Evolutionary conservation across 768 basidiomycete species (phyloP).

Genomic region (Leccinum ochraceum): DNA sequence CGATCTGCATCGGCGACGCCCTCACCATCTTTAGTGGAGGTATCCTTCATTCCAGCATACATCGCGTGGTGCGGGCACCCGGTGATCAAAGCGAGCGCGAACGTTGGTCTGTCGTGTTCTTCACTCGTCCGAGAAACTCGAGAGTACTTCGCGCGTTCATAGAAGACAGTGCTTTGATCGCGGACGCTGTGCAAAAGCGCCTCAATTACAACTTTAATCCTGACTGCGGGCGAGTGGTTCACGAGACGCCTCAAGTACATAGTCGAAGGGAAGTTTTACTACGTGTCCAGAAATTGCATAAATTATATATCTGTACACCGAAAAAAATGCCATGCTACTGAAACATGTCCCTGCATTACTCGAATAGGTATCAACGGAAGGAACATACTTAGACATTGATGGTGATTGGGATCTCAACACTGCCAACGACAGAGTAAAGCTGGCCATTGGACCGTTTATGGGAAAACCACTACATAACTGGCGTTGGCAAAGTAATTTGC

Average conservation of each 20-base stretch:
- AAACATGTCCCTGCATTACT: too few species aligned
- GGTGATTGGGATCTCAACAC: conserved; percentile 24
- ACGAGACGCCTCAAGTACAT: too few species aligned
- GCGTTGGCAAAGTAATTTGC: conserved; percentile 20
- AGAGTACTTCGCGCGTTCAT: too few species aligned
- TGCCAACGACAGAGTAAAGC: background rate
- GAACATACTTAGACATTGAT: conserved; percentile 15
- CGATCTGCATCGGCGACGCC: background rate
- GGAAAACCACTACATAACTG: conserved; percentile 20
- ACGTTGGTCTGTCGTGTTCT: background rate
- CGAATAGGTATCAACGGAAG: background rate
- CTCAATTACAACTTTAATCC: too few species aligned
- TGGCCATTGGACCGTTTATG: conserved; percentile 10
- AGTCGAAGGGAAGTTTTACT: too few species aligned
- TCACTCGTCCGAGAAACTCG: background rate
- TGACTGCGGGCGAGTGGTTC: too few species aligned
- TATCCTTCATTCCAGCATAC: background rate
- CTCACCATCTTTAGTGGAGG: background rate
- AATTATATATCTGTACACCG: too few species aligned
- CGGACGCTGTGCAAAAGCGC: too few species aligned
- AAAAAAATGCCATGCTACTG: too few species aligned
- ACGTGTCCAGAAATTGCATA: too few species aligned
- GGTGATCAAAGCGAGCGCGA: background rate
- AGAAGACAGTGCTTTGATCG: too few species aligned
- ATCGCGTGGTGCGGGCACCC: background rate